Conservation (phyloP, 2,329 filamentous ascomycete genomes). For the Curvularia spicifera region DNA sequence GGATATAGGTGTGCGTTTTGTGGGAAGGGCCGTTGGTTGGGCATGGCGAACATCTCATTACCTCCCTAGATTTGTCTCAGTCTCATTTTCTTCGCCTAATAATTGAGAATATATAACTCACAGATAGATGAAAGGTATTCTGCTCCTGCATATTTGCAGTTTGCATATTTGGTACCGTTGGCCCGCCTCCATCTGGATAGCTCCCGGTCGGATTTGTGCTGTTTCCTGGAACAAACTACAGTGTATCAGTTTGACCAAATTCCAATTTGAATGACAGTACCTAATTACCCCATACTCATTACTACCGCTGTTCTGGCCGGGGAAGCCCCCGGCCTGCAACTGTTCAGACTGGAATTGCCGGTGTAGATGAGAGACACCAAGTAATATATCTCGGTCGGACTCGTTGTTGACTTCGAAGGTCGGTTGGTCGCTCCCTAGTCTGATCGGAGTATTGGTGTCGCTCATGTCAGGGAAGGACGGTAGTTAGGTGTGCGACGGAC, state of each 20-base stretch:
- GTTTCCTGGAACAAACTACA: not conserved
- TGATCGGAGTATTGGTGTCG: not conserved
- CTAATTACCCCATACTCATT: not conserved
- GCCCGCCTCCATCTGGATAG: too few species aligned
- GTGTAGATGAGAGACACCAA: not conserved
- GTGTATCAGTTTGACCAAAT: not conserved
- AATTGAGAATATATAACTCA: not conserved
- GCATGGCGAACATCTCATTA: not conserved
- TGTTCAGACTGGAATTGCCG: not conserved
- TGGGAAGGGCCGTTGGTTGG: not conserved
- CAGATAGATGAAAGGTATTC: not conserved
- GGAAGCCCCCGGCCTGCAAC: not conserved
- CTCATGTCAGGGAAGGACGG: not conserved
- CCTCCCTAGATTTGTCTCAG: not conserved
- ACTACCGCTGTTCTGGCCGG: too few species aligned
- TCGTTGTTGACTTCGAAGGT: not conserved
- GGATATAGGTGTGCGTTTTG: not conserved
- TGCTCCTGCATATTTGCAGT: not conserved
- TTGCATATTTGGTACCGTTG: not conserved
- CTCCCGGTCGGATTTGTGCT: not conserved
- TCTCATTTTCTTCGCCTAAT: not conserved
- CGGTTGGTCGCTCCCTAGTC: not conserved
- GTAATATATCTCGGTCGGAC: not conserved
- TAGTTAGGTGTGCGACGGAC: not conserved
- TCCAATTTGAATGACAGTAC: not conserved